Conservation (phyloP, 345 rosid genomes). For the Capsella bursapastoris region DNA sequence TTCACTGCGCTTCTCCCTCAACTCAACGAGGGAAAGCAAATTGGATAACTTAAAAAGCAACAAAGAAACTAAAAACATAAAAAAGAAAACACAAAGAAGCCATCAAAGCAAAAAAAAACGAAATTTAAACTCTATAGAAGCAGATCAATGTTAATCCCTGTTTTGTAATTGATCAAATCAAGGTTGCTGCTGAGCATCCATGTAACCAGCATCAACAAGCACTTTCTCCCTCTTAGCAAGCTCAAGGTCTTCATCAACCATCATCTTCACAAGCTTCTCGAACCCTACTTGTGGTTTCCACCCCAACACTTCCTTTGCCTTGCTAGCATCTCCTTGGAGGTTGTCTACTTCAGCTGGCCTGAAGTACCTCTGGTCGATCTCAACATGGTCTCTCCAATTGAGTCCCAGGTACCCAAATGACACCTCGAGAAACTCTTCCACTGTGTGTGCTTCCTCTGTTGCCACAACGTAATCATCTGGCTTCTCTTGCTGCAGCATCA, state of each 20-base stretch:
- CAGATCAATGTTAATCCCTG: not conserved
- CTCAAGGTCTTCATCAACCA: constrained; percentile 87
- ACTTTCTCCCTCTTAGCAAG: constrained; percentile 92
- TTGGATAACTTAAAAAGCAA: constrained; percentile 33
- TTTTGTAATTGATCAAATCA: constrained; percentile 28
- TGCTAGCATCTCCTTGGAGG: constrained; percentile 58
- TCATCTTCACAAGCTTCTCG: constrained; percentile 88
- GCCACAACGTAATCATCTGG: constrained; percentile 96
- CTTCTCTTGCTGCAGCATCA: constrained; percentile 96
- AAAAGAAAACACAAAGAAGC: constrained; percentile 16
- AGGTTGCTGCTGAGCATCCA: constrained; percentile 94
- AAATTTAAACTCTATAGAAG: not conserved
- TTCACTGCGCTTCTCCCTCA: constrained; percentile 32
- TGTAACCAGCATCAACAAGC: constrained; percentile 90
- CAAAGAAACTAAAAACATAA: constrained; percentile 30
- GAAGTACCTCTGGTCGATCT: constrained; percentile 62
- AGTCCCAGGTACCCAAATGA: constrained; percentile 77
- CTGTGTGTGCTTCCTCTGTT: constrained; percentile 89
- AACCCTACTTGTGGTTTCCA: constrained; percentile 89
- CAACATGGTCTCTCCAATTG: constrained; percentile 64
- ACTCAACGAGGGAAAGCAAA: constrained; percentile 26
- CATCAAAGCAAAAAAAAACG: constrained; percentile 5
- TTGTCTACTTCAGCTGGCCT: constrained; percentile 66
- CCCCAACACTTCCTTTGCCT: constrained; percentile 56
- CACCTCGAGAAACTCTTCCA: constrained; percentile 84